Percentiles rank a stretch among this genome's conserved stretches.
phyloP scores from a whole-genome alignment of 192 early-diverging fungal species.

The Oehlia diaphana region DNA sequence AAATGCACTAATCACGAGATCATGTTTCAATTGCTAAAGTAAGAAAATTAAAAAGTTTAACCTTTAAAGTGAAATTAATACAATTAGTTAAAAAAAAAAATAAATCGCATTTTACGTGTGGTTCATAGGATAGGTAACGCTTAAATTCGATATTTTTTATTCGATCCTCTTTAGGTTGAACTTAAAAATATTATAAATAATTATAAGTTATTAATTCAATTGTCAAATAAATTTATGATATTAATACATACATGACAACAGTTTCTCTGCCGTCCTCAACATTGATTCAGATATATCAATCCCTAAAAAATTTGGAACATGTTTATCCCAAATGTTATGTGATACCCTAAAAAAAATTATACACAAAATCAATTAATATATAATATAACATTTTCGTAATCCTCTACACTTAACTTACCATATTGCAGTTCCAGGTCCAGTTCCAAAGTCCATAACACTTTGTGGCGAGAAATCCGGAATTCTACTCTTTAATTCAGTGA shows the following conservation, averaged over 20 bases:
- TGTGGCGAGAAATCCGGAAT: slow-evolving; percentile 61
- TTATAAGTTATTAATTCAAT: neutral
- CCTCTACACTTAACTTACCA: slow-evolving; percentile 47
- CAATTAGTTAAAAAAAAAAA: neutral
- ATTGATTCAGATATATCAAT: slow-evolving; percentile 80
- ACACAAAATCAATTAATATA: neutral
- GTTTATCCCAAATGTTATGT: slow-evolving; percentile 53
- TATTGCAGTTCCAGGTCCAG: slow-evolving; percentile 79
- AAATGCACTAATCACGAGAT: slow-evolving; percentile 78
- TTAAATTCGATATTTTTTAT: slow-evolving; percentile 20
- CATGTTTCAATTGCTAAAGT: slow-evolving; percentile 39
- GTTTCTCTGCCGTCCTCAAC: slow-evolving; percentile 64
- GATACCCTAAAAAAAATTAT: slow-evolving; percentile 50
- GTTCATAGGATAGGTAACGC: neutral
- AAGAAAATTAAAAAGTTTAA: neutral
- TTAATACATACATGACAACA: slow-evolving; percentile 38
- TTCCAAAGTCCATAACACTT: slow-evolving; percentile 76
- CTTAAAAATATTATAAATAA: neutral
- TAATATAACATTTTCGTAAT: neutral
- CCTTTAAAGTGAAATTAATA: neutral
- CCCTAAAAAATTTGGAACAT: slow-evolving; percentile 52
- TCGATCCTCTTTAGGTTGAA: slow-evolving; percentile 1
- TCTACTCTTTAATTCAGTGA: slow-evolving; percentile 62
- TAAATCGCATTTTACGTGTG: neutral
- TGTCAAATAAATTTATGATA: neutral